Base-by-base conservation (phyloP, 225 moss, liverwort and hornwort species). In the Thuidium tamariscinum region DNA sequence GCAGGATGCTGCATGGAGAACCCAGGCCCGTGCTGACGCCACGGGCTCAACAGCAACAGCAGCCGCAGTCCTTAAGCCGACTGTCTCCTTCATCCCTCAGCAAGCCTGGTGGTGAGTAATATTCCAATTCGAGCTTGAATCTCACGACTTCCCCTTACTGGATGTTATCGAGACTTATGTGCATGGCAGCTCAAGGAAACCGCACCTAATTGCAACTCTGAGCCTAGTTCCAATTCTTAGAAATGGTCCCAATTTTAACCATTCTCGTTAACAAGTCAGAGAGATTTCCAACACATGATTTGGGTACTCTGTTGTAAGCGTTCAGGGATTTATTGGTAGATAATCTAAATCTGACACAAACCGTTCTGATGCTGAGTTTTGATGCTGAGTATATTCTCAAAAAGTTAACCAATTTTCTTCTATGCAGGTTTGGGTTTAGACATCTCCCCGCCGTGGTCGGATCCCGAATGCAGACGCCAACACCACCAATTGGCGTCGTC, bases 1-100 rank as follows among this genome's bases (percentile, higher is more conserved):
- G 98, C 80, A 86, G 72, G 79, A 81, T 29, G 81, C 78, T 86
- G 85, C 92, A 91, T 63, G 92, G 86, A 64, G 88, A 89, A 66
- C 73, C 74, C 29, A 36, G 79, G 48, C 51, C 83, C 11, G 91
- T 88, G 42, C 51, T 71, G 81, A 49, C 64, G 8, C n/a, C 84
- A 5, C 90, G 27, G 62, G 63, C 89, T 23, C 93, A 91, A 86
- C 86, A 75, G 49, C 87, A 61, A 32, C 83, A 11, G 88, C 85
- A 85, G 44, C 87, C 68, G 48, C 94, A 91, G 44, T 86, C 95
- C 17, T 22, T 83, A 41, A 89, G 61, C 61, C 89, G 77, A 55
- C 71, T 86, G 61, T 80, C 90, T 66, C 75, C 85, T 61, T 77
- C 83, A 63, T 85, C 85, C 21, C 88, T 42, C 82, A 81, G 73